Evolutionary conservation across 2,329 filamentous ascomycete genomes (phyloP).

Genomic region (Stagonosporopsis rhizophila): DNA sequence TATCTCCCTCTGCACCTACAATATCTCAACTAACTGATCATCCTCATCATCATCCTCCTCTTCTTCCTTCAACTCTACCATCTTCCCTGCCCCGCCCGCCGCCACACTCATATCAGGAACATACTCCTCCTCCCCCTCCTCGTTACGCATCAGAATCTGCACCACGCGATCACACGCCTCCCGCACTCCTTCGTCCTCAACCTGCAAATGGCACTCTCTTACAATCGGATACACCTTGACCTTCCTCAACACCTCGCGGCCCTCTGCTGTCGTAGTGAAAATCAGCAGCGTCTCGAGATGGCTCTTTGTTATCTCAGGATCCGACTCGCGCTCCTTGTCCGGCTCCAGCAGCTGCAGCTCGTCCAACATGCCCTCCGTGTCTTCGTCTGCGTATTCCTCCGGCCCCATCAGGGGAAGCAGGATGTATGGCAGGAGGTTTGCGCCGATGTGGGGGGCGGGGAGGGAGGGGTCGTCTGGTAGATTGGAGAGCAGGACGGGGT

Average conservation of each 20-base stretch:
- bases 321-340: conserved; percentile 84
- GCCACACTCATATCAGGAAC: conserved; percentile 36
- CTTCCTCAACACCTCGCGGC: conserved; percentile 74
- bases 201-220: conserved; percentile 80
- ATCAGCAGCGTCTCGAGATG: conserved; percentile 89
- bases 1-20: conserved; percentile 8
- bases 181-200: conserved; percentile 78
- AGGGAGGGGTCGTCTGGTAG: conserved; percentile 40
- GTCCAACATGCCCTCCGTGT: conserved; percentile 83
- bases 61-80: conserved; percentile 39
- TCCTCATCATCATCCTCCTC: conserved; percentile 46
- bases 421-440: conserved; percentile 87
- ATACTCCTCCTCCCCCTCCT: conserved; percentile 64
- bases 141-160: conserved; percentile 84
- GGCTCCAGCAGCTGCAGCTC: conserved; percentile 89
- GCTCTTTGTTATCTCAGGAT: conserved; percentile 78
- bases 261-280: conserved; percentile 77
- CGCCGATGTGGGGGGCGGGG: conserved; percentile 64
- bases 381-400: conserved; percentile 88
- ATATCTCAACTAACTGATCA: conserved; percentile 47
- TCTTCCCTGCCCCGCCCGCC: conserved; percentile 30
- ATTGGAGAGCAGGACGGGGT: conserved; percentile 69
- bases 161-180: conserved; percentile 90
- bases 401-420: conserved; percentile 85
- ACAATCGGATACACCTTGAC: conserved; percentile 89